Conservation (phyloP, 352 stramenopile species). For the Achlya hypogyna region DNA sequence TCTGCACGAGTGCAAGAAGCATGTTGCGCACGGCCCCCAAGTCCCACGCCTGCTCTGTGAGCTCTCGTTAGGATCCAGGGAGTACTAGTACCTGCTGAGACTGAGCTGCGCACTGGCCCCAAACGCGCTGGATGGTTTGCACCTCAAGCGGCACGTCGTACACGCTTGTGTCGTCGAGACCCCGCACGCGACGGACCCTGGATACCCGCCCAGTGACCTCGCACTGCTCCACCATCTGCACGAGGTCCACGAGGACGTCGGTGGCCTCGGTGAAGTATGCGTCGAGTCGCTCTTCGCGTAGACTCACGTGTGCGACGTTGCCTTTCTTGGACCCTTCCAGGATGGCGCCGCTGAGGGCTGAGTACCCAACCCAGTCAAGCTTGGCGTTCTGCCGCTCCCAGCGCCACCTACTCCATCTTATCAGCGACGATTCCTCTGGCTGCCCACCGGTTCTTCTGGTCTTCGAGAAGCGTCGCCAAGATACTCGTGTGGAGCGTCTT, state of each 20-base stretch:
- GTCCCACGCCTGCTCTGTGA: background rate
- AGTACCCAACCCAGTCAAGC: background rate
- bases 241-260: background rate
- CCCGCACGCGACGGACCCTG: background rate
- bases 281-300: background rate
- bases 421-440: too few relatives aligned
- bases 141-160: background rate
- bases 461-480: background rate
- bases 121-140: background rate
- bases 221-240: background rate
- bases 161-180: background rate
- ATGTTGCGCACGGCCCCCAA: background rate
- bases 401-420: background rate
- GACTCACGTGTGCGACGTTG: background rate
- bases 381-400: background rate
- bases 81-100: background rate
- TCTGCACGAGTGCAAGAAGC: background rate
- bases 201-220: background rate
- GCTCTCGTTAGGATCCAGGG: background rate
- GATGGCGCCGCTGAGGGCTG: background rate
- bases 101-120: background rate
- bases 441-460: background rate
- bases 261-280: background rate
- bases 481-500: background rate
- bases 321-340: background rate